Percentiles rank a stretch among this genome's conserved stretches.
These are phyloP conservation scores for Xylaria hypoxylon DNA, from an alignment of 2,329 filamentous ascomycete species.

Conservation along the genomic window DNA sequence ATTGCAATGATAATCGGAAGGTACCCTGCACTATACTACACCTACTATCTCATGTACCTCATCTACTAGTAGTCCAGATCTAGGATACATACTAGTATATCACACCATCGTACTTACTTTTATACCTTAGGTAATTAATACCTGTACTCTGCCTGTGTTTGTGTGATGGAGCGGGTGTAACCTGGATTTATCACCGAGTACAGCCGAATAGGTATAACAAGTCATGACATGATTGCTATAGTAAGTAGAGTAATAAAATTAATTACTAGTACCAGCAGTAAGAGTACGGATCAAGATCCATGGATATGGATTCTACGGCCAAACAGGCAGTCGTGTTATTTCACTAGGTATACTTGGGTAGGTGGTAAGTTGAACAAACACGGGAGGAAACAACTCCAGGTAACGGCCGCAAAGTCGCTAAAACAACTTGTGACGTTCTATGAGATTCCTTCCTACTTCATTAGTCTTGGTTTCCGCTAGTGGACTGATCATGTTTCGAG, in stretches of 20 bases:
- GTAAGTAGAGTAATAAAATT: not conserved
- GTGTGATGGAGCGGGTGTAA: slow-evolving; percentile 18
- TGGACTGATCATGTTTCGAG: slow-evolving; percentile 22
- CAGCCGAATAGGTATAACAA: not conserved
- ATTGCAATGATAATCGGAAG: slow-evolving; percentile 1
- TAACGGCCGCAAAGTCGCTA: slow-evolving; percentile 3
- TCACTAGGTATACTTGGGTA: not conserved
- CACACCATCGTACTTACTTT: too few species aligned
- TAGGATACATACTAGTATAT: too few species aligned
- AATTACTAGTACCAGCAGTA: not conserved
- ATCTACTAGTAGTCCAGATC: too few species aligned
- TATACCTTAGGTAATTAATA: too few species aligned
- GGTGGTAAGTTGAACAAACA: not conserved
- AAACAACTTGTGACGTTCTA: slow-evolving; percentile 8
- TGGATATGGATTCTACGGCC: not conserved
- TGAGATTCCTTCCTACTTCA: not conserved
- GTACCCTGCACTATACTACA: not conserved
- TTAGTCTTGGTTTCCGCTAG: slow-evolving; percentile 8
- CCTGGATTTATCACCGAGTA: slow-evolving; percentile 9
- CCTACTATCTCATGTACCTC: not conserved
- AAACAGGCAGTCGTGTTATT: slow-evolving; percentile 15
- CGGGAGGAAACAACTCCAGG: not conserved
- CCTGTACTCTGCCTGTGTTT: too few species aligned
- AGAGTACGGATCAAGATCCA: slow-evolving; percentile 15
- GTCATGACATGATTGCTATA: not conserved